Percentiles rank a stretch among this genome's conserved stretches.
These are phyloP conservation scores for Tetrapisispora nanseiensis DNA, from an alignment of 805 yeast genomes.

Conservation along the genomic window DNA sequence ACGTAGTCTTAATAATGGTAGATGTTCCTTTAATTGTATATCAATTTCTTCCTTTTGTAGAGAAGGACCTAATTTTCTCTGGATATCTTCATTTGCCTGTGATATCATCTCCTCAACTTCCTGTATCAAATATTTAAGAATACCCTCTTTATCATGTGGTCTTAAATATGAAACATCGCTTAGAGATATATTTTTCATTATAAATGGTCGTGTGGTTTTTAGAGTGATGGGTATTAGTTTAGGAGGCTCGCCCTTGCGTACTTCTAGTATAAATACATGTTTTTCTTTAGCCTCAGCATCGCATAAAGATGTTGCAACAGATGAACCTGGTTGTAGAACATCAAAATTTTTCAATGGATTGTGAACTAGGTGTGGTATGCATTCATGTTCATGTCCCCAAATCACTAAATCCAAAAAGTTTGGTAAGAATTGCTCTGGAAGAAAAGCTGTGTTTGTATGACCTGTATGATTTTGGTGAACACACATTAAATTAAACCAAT, in stretches of 20 bases:
- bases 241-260: slow-evolving; percentile 52
- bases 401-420: slow-evolving; percentile 69
- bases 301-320: slow-evolving; percentile 82
- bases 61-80: slow-evolving; percentile 22
- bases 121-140: slow-evolving; percentile 46
- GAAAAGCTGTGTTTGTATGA: slow-evolving; percentile 67
- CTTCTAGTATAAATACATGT: slow-evolving; percentile 58
- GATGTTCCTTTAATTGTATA: slow-evolving; percentile 36
- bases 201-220: slow-evolving; percentile 72
- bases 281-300: slow-evolving; percentile 77
- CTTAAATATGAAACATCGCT: slow-evolving; percentile 41
- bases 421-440: slow-evolving; percentile 82
- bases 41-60: slow-evolving; percentile 2
- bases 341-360: slow-evolving; percentile 53
- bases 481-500: slow-evolving; percentile 78
- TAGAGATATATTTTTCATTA: slow-evolving; percentile 56
- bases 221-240: slow-evolving; percentile 34
- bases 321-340: slow-evolving; percentile 86
- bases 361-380: slow-evolving; percentile 57
- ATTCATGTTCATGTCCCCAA: slow-evolving; percentile 99
- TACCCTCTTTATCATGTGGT: slow-evolving; percentile 54
- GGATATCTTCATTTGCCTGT: slow-evolving; percentile 46
- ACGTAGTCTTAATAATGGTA: slow-evolving; percentile 72
- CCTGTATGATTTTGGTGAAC: slow-evolving; percentile 88
- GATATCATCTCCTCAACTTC: slow-evolving; percentile 61